Evolutionary conservation across 352 stramenopile genomes (phyloP), one percentile per base, ranked within the genome.

Genomic region (Peronospora belbahrii): DNA sequence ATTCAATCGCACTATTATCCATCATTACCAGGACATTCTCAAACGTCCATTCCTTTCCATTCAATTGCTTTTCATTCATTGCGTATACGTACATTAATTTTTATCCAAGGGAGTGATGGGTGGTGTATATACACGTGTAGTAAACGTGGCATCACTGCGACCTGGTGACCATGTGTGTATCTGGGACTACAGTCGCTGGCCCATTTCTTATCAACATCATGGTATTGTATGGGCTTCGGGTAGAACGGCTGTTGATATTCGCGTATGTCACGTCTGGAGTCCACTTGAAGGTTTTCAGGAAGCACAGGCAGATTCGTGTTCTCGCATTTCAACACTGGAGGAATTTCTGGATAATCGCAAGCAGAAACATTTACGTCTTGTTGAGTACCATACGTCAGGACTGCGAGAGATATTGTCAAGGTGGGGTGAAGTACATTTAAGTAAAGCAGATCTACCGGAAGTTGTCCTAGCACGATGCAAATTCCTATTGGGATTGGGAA

Each of bases 351-450:
- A 74, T 44, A 75, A 77, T 17, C 76, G 82, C 28, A 81, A 64
- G 28, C 56, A 73, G 22, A 55, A 52, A 17, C 60, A 88, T 36
- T 44, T 93, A 31, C 77, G 82, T 2, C 76, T 93, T 6, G 79
- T 93, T 25, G 79, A 93, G 54, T 93, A 93, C 49, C 70, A 93
- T 62, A 93, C 82, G 46, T 90, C 78, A 0, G 80, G 73, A 0
- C 44, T 93, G 11, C 77, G 79, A 8, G 82, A 93, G 33, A 52
- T 93, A 27, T 40, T 91, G 28, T 89, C 76, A 13, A 62, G 76
- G 9, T 90, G 82, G 79, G 82, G 82, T n/a, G 82, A 93, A 54
- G 82, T 93, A 36, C 82, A 93, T 47, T 43, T 88, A n/a, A 82
- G 68, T 31, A 87, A 87, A 48, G 79, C 74, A 4, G 82, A 93